Evolutionary conservation across 768 basidiomycete species (phyloP).

Genomic region (Xerocomus potaroensis): DNA sequence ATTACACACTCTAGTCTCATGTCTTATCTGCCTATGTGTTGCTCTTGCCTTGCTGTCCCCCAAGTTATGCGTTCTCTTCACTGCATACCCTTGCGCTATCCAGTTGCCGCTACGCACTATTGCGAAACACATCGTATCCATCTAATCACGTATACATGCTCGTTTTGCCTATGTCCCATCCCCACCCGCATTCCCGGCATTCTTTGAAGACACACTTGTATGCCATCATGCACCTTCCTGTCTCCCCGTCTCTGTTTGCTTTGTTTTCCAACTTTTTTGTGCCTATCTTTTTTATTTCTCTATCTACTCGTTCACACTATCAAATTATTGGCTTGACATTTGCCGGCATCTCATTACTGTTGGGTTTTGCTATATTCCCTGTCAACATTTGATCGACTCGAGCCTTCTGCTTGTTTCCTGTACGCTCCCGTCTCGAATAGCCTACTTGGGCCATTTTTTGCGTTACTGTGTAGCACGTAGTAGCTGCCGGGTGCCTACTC

Average conservation of each 20-base stretch:
- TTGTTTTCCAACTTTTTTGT: conserved; percentile 22
- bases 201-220: conserved; percentile 24
- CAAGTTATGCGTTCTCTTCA: conserved; percentile 31
- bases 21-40: conserved; percentile 34
- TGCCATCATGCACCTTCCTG: conserved; percentile 13
- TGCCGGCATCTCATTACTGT: conserved; percentile 27
- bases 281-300: conserved; percentile 26
- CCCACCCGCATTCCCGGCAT: conserved; percentile 18
- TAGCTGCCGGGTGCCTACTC: conserved; percentile 33
- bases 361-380: conserved; percentile 8
- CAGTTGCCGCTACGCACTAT: conserved; percentile 29
- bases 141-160: conserved; percentile 32
- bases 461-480: conserved; percentile 33
- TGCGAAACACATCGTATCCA: conserved; percentile 35
- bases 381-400: conserved; percentile 19
- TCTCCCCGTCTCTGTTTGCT: conserved; percentile 16
- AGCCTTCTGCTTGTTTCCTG: conserved; percentile 29
- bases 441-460: conserved; percentile 23
- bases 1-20: conserved; percentile 35
- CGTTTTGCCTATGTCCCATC: conserved; percentile 29
- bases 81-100: conserved; percentile 17
- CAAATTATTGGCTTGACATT: conserved; percentile 19
- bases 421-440: conserved; percentile 28
- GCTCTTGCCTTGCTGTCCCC: conserved; percentile 36
- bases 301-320: conserved; percentile 32